Evolutionary conservation across 257 asterid species (phyloP), one percentile per base, ranked within the genome.

Genomic region (Marsdenia floribunda): DNA sequence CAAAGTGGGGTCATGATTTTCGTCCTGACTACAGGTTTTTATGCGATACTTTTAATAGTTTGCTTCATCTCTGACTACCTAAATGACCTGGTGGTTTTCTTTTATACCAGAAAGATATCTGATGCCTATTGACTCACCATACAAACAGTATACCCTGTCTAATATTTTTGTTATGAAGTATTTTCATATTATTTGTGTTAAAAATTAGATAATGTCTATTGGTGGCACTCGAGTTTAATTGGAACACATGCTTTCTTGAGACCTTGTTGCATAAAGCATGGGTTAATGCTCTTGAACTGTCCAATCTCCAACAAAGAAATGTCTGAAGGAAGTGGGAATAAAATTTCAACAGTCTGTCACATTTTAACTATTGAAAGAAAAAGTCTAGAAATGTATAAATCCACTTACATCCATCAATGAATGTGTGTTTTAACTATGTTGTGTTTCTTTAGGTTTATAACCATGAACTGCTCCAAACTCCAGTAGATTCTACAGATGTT

Each of bases 1-100:
- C 97, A 61, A 89, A 89, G 85, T 91, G 97, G 97, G 96, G 97
- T 77, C 97, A 91, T 82, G 96, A 89, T 85, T 91, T 91, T 83
- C 91, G 96, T 85, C 96, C 97, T 63, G 96, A 83, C 83, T 91
- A 91, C 84, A 89, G 96, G 97, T 91, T 70, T 68, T 47, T 79
- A 65, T 76, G 71, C 68, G 72, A 22, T 35, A 11, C 35, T 58
- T 13, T 40, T 57, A 54, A 35, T 33, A 22, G 24, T 68, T 42
- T 66, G 49, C 74, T 61, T 19, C 11, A 24, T 15, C 15, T 50
- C 35, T 13, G 6, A 6, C 73, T 61, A 57, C n/a, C 10, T 47
- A 18, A 60, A 16, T 35, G 53, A 14, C 1, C 61, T 76, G n/a
- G 53, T 61, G 54, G 61, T 46, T 71, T 40, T 55, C 16, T 22